phyloP scores from a whole-genome alignment of 2,329 filamentous ascomycete genomes.

The Septoria petroselini region DNA sequence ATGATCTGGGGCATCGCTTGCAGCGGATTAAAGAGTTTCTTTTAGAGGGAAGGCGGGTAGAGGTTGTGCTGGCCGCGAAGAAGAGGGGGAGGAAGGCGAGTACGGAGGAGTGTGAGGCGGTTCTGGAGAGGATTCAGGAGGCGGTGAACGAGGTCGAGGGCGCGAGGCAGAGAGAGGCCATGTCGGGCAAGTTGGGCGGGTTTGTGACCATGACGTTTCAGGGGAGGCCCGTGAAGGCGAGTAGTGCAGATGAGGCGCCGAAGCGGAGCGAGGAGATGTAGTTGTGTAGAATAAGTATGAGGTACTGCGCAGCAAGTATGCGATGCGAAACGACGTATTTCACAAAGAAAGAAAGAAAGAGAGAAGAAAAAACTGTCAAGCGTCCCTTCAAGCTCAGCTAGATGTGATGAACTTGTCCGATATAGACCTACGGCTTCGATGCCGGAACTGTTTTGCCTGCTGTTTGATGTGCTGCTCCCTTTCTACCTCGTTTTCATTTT shows the following conservation, averaged over 20 bases:
- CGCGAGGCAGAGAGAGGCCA: constrained; percentile 47
- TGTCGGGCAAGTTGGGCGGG: constrained; percentile 48
- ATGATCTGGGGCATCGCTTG: constrained; percentile 73
- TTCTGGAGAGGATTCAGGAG: constrained; percentile 54
- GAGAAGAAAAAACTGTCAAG: no score
- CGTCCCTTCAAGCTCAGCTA: no score
- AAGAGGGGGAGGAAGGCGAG: constrained; percentile 60
- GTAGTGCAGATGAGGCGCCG: background rate
- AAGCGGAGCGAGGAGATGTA: background rate
- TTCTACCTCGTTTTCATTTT: no score
- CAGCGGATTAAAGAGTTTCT: constrained; percentile 67
- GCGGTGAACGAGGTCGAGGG: constrained; percentile 44
- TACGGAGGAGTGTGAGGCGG: constrained; percentile 57
- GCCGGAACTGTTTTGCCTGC: no score
- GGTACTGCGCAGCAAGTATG: no score
- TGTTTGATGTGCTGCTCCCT: no score
- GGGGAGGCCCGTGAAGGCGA: constrained; percentile 32
- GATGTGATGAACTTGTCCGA: no score
- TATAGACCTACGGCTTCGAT: no score
- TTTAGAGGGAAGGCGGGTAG: constrained; percentile 69
- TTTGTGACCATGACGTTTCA: constrained; percentile 49
- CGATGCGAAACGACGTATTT: no score
- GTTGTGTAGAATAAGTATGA: no score
- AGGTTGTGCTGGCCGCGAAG: constrained; percentile 68
- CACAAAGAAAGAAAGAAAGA: no score